Conservation (phyloP, 192 early-diverging fungal genomes). For the Entomortierella beljakovae region DNA sequence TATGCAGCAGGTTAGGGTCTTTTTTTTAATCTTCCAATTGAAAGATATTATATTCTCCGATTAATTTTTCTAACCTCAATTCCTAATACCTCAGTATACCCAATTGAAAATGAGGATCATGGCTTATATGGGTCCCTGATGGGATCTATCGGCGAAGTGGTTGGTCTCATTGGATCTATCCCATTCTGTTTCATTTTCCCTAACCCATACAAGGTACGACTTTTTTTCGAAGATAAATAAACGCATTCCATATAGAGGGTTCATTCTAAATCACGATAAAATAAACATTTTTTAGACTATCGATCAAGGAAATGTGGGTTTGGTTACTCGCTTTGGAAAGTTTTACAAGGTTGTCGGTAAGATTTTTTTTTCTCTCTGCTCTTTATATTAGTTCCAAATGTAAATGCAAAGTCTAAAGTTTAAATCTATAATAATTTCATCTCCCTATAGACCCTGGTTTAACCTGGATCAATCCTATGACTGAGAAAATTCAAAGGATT, state of each 20-base stretch:
- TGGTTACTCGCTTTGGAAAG: constrained; percentile 77
- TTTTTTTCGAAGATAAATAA: constrained; percentile 72
- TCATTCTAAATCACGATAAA: constrained; percentile 5
- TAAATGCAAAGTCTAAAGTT: too few relatives aligned
- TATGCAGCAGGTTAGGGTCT: too few relatives aligned
- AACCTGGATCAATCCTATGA: constrained; percentile 65
- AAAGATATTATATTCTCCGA: too few relatives aligned
- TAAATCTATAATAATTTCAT: too few relatives aligned
- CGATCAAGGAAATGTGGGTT: constrained; percentile 76
- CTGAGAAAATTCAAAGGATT: constrained; percentile 57
- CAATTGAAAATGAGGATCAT: constrained; percentile 46
- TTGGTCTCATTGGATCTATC: constrained; percentile 59
- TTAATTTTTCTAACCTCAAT: too few relatives aligned
- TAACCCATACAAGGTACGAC: constrained; percentile 72
- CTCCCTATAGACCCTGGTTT: constrained; percentile 65
- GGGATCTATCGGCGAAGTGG: constrained; percentile 51
- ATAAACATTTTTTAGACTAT: constrained; percentile 38
- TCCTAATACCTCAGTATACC: too few relatives aligned
- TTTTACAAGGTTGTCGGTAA: constrained; percentile 60
- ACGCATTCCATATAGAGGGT: not conserved
- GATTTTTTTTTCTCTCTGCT: too few relatives aligned
- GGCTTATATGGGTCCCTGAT: constrained; percentile 62
- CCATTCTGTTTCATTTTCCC: constrained; percentile 62
- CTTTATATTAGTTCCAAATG: too few relatives aligned
- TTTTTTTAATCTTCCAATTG: too few relatives aligned